These are phyloP conservation scores for Sporothrix schenckii DNA, from an alignment of 2,329 filamentous ascomycete genomes.

Conservation along the genomic window DNA sequence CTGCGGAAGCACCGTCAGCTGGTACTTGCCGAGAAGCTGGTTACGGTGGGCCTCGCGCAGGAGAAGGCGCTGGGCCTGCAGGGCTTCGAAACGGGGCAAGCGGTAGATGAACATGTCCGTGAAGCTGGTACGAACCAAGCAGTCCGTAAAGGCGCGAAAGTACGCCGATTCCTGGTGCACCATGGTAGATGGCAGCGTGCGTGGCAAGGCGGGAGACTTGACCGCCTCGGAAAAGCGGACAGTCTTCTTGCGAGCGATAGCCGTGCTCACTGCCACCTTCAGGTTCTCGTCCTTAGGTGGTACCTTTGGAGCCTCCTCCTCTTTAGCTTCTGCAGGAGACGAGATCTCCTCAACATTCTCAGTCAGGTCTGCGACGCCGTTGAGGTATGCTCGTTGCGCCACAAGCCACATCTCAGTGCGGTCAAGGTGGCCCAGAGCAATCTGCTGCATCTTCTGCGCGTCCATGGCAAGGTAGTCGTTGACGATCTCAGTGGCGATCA, in stretches of 20 bases:
- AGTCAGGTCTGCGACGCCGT: conserved; percentile 64
- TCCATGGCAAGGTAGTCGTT: conserved; percentile 76
- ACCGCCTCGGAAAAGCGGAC: conserved; percentile 70
- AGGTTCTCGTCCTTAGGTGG: conserved; percentile 39
- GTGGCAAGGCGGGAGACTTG: conserved; percentile 49
- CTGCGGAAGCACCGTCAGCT: conserved; percentile 69
- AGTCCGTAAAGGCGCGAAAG: conserved; percentile 81
- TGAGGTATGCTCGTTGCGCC: conserved; percentile 77
- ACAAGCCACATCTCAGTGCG: conserved; percentile 84
- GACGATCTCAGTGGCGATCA: conserved; percentile 66
- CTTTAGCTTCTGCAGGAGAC: conserved; percentile 35
- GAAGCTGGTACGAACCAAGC: conserved; percentile 65
- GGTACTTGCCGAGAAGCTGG: conserved; percentile 82
- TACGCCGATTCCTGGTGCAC: conserved; percentile 73
- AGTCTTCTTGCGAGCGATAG: conserved; percentile 62
- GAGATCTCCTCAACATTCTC: conserved; percentile 35
- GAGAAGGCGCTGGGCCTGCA: conserved; percentile 80
- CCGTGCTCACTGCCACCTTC: conserved; percentile 36
- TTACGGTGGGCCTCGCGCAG: conserved; percentile 73
- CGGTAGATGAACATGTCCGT: conserved; percentile 83
- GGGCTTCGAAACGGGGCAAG: conserved; percentile 80
- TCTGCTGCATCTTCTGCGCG: conserved; percentile 69
- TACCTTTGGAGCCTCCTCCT: conserved; percentile 35
- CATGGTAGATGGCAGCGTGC: conserved; percentile 57
- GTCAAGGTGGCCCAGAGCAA: conserved; percentile 73